phyloP scores from a whole-genome alignment of 192 early-diverging fungal species.

The Backusella tarrabulga region DNA sequence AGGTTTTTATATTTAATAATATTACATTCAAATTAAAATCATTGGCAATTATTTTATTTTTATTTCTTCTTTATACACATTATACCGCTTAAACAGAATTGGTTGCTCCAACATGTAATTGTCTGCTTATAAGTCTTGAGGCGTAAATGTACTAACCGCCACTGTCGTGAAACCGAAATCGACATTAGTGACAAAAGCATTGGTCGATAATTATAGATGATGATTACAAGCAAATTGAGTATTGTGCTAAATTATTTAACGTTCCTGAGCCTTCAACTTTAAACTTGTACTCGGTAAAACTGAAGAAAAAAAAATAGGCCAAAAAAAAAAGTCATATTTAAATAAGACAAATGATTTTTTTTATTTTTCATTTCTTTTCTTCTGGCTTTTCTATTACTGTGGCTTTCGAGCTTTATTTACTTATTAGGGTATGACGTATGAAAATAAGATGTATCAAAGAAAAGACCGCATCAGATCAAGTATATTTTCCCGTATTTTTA shows the following conservation, averaged over 20 bases:
- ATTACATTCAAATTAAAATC: background rate
- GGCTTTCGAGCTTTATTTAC: background rate
- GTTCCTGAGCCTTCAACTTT: background rate
- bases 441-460: background rate
- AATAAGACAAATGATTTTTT: background rate
- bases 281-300: background rate
- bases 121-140: background rate
- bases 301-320: background rate
- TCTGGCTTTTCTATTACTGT: background rate
- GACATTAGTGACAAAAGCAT: background rate
- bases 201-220: slow-evolving; percentile 9
- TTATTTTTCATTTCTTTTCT: background rate
- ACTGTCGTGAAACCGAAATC: background rate
- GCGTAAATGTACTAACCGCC: background rate
- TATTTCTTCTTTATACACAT: background rate
- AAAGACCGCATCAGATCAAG: slow-evolving; percentile 1
- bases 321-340: slow-evolving; percentile 1
- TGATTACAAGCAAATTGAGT: background rate
- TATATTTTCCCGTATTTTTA: background rate
- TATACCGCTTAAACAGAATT: background rate
- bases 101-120: background rate
- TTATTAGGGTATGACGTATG: background rate
- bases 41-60: background rate
- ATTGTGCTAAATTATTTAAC: background rate
- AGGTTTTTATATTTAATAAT: background rate